These are phyloP conservation scores for Micromonas commoda DNA, from an alignment of 139 green algal species.

Conservation along the genomic window DNA sequence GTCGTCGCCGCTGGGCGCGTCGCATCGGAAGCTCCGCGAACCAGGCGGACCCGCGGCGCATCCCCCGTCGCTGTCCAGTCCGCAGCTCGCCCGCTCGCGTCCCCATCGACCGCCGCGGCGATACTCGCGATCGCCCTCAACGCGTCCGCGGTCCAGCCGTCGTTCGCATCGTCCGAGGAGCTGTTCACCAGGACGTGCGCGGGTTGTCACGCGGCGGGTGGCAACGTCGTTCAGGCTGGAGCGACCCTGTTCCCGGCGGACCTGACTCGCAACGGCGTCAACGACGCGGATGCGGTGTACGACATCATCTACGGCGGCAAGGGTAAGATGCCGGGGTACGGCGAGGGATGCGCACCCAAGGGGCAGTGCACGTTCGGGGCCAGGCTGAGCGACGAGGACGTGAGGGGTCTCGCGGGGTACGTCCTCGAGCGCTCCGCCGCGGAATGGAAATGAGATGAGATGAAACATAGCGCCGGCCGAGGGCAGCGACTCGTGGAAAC, in stretches of 20 bases:
- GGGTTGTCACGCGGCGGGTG: conserved; percentile 23
- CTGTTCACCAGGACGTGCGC: conserved; percentile 1
- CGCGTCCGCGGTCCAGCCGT: background rate
- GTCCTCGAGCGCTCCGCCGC: background rate
- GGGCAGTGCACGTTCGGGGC: conserved; percentile 24
- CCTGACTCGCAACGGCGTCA: background rate
- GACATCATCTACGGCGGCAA: background rate
- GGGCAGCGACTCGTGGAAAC: no score
- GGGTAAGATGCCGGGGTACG: conserved; percentile 24
- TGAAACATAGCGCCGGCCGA: no score
- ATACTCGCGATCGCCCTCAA: no score
- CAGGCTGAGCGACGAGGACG: conserved; percentile 13
- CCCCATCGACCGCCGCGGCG: no score
- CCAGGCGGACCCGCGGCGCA: no score
- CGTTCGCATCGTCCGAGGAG: background rate
- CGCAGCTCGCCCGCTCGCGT: no score
- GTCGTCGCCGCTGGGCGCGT: no score
- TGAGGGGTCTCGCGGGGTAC: conserved; percentile 3
- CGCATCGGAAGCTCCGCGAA: no score
- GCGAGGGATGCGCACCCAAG: conserved; percentile 14
- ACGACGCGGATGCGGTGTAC: background rate
- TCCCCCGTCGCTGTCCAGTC: no score
- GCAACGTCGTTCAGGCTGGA: conserved; percentile 10
- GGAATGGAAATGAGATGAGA: background rate
- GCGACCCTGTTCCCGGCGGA: background rate